Evolutionary conservation across 306 rosid genomes (phyloP), one percentile per base, ranked within the genome.

Genomic region (Sophora flavescens): DNA sequence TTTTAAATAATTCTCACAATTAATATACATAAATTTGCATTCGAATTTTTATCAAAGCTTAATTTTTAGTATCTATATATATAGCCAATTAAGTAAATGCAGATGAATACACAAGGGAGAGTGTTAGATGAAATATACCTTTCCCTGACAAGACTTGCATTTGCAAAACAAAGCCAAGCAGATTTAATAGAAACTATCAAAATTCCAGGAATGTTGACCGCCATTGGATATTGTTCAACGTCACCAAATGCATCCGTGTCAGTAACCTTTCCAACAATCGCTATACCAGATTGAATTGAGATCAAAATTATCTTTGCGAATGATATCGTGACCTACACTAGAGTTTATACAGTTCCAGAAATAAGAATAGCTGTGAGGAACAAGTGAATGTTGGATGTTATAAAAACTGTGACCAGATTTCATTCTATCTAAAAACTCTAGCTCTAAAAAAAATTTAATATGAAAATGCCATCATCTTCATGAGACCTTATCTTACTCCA

Each of bases 91-190:
- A 47, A 33, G 1, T 3, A 15, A 53, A 53, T 13, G 64, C 16
- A 5, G 38, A 16, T 50, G 54, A 16, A 41, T 3, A 14, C 32
- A 13, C 36, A 44, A 71, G 2, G 45, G 54, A 2, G 7, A 48
- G 48, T 28, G 59, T 8, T 28, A 45, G 39, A 28, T 0, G 1
- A 48, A 14, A 65, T 5, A n/a, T 64, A 89, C 97, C 88, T 92
- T 63, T 90, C 91, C 66, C 72, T 85, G 0, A 86, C 64, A 63
- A 85, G 84, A 65, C 75, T 87, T 36, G 97, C 89, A 74, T 90
- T 93, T 36, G 97, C 96, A 78, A 90, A 93, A 63, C 96, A 93
- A 36, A 90, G 86, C 72, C 84, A 78, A 51, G 88, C 80, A 35
- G 94, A 89, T 81, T 89, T 93, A 72, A 87, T 54, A 38, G 90